Evolutionary conservation across 441 rosid genomes (phyloP), one percentile per base, ranked within the genome.

Genomic region (Oxalis stricta): DNA sequence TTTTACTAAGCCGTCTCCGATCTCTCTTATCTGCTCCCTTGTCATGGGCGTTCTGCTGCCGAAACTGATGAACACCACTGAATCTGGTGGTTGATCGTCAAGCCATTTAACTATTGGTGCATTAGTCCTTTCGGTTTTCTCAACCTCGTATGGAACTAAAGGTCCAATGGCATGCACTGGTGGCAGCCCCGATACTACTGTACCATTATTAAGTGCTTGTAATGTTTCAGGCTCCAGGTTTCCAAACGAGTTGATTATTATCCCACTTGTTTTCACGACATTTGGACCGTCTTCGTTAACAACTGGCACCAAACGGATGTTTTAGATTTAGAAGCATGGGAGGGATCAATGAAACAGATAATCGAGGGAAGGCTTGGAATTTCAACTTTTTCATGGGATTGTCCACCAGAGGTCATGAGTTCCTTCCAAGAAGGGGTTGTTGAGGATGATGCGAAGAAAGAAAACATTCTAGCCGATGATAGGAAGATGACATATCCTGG

Each of bases 11-110:
- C 64, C 76, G 17, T 42, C 32, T 17, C 65, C 67, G 2, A 66
- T 31, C 43, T 68, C 77, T 50, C 35, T 59, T 15, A 55, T 33
- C 42, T 68, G 81, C 43, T 59, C 70, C 53, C 52, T 51, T 2
- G 68, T 54, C 46, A 58, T 37, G 8, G 59, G 48, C 20, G 71
- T 70, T 35, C 71, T 64, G 33, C 76, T 70, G 4, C 73, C 71
- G 35, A 73, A 70, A 49, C 63, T 60, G 11, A 70, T 56, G 32
- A 23, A 56, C 20, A 65, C 8, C 16, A 70, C 69, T 0, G 71
- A 70, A 9, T 50, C 39, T 0, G 24, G 6, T 5, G 41, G 56
- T 42, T 64, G 73, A 40, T 59, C 40, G 21, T 48, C 56, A 19
- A 68, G 61, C 70, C 70, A 68, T 34, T 29, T 41, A 11, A 52